These are phyloP conservation scores for Melastoma malabathricum DNA, from an alignment of 345 rosid genomes.

Conservation along the genomic window DNA sequence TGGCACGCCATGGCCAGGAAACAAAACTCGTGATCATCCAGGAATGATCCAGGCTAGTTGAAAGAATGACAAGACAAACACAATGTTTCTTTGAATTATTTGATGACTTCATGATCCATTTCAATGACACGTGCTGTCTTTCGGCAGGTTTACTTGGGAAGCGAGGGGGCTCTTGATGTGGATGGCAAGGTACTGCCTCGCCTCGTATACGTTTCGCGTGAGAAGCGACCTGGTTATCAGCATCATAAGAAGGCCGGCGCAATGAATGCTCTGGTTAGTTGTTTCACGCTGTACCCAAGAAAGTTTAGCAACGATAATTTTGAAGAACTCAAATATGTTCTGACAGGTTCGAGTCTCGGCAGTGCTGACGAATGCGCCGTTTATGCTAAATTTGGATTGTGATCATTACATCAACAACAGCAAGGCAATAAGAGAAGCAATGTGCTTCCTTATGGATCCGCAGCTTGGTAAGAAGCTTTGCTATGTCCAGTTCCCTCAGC, in stretches of 20 bases:
- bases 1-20: conserved; percentile 98
- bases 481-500: conserved; percentile 89
- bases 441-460: conserved; percentile 95
- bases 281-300: too few species aligned
- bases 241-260: conserved; percentile 98
- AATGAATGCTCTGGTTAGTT: conserved; percentile 76
- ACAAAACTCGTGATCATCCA: conserved; percentile 90
- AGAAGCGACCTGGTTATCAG: conserved; percentile 87
- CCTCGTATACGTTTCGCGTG: conserved; percentile 84
- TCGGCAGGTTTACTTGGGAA: conserved; percentile 82
- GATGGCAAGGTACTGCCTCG: conserved; percentile 86
- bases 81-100: too few species aligned
- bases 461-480: conserved; percentile 77
- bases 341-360: conserved; percentile 91
- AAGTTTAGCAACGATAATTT: too few species aligned
- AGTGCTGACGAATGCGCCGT: conserved; percentile 84
- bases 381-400: conserved; percentile 86
- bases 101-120: too few species aligned
- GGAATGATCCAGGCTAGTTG: conserved; percentile 99
- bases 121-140: neutral
- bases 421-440: conserved; percentile 85
- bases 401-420: conserved; percentile 92
- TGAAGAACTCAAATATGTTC: too few species aligned
- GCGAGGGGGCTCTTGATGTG: conserved; percentile 87
- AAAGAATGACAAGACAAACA: too few species aligned